Evolutionary conservation across 352 stramenopile genomes (phyloP).

Genomic region (Phytopythium kandeliae): DNA sequence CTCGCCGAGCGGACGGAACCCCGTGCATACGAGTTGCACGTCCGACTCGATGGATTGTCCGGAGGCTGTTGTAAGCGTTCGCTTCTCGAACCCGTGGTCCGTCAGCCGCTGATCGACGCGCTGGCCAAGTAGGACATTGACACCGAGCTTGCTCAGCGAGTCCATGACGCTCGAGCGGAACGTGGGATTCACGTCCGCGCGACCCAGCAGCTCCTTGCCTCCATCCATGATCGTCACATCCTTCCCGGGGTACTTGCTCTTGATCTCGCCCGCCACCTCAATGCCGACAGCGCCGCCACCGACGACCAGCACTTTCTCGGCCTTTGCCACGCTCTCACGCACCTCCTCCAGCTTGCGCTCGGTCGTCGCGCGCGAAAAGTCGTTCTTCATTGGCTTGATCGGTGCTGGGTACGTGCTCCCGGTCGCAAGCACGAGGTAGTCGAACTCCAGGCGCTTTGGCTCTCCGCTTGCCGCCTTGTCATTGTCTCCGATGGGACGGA

Average conservation of each 20-base stretch:
- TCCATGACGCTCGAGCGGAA: constrained; percentile 11
- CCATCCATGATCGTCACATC: constrained; percentile 22
- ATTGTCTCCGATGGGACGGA: constrained; percentile 13
- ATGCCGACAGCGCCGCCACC: constrained; percentile 23
- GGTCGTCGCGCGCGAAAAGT: constrained; percentile 15
- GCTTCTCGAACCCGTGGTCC: constrained; percentile 13
- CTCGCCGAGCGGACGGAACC: constrained; percentile 11
- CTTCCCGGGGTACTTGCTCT: constrained; percentile 20
- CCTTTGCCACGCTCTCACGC: constrained; percentile 12
- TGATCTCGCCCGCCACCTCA: constrained; percentile 9
- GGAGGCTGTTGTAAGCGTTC: constrained; percentile 13
- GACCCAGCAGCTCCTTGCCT: constrained; percentile 11
- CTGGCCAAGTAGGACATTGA: constrained; percentile 21
- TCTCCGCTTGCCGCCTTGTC: constrained; percentile 9
- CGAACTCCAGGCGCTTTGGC: constrained; percentile 18
- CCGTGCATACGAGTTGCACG: constrained; percentile 24
- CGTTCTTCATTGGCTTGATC: constrained; percentile 16
- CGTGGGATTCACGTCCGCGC: constrained; percentile 10
- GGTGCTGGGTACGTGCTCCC: constrained; percentile 26
- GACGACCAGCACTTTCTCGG: constrained; percentile 19
- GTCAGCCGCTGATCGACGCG: constrained; percentile 11
- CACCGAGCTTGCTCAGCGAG: constrained; percentile 8
- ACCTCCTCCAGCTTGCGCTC: constrained; percentile 17
- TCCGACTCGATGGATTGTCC: constrained; percentile 23
- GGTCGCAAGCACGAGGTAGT: constrained; percentile 30